Conservation (phyloP, 352 stramenopile species). For the Phytophthora fragariae region DNA sequence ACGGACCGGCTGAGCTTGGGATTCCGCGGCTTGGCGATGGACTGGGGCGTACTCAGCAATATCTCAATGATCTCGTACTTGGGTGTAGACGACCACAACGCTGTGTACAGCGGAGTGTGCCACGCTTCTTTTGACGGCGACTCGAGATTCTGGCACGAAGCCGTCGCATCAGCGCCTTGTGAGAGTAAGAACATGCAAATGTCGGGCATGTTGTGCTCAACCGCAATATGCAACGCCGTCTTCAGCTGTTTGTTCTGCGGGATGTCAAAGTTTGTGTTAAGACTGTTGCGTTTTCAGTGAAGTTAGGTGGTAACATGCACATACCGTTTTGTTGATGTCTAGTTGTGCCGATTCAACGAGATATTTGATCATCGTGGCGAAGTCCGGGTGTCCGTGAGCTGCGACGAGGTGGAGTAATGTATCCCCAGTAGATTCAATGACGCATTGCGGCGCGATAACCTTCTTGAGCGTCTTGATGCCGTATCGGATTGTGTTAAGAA, state of each 20-base stretch:
- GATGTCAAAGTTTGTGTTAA: background rate
- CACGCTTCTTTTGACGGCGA: constrained; percentile 42
- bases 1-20: constrained; percentile 44
- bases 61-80: constrained; percentile 61
- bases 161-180: constrained; percentile 49
- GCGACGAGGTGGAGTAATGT: constrained; percentile 57
- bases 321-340: constrained; percentile 52
- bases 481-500: constrained; percentile 43
- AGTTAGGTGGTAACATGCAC: constrained; percentile 1
- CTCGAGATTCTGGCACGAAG: constrained; percentile 52
- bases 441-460: constrained; percentile 46
- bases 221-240: constrained; percentile 55
- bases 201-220: constrained; percentile 47
- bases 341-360: constrained; percentile 44
- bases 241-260: constrained; percentile 60
- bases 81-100: constrained; percentile 43
- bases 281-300: background rate
- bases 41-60: constrained; percentile 50
- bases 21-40: constrained; percentile 51
- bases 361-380: constrained; percentile 47
- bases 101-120: constrained; percentile 57
- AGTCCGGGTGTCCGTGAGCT: constrained; percentile 42
- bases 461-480: constrained; percentile 50
- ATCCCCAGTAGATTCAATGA: constrained; percentile 59
- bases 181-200: constrained; percentile 52